Base-by-base conservation (phyloP, 805 yeast species). In the Yamadazyma nakazawae region DNA sequence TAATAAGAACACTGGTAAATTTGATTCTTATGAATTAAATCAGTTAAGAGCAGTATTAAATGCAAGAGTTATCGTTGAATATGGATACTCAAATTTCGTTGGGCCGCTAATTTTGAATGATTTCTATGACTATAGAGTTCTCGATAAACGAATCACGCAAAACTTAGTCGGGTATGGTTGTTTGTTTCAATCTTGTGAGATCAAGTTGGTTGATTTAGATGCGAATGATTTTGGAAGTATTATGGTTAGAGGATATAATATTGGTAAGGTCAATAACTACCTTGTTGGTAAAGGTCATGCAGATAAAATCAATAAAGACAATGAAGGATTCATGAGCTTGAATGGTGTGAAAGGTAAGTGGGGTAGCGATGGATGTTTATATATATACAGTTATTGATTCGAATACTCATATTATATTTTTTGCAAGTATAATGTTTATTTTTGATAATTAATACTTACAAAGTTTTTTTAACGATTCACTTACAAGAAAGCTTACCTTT, bases 281-380 rank as follows among this genome's bases (percentile, higher is more conserved):
- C 24, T 53, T n/a, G 46, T 49, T 34, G 54, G 55, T 10, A 48
- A 47, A 37, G 57, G 54, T 19, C 46, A 18, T 17, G 48, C 40
- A 13, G 54, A 51, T 13, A 42, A 34, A n/a, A 35, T 32, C 12
- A 40, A 25, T 26, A 48, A 44, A 30, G 44, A 51, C 38, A 53
- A 53, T 37, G 69, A 68, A 28, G 77, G 62, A 5, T 82, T 75
- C 63, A 66, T 72, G 64, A 63, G 67, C 10, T 49, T 70, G 18
- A 67, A 77, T 3, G 76, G 76, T 5, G 66, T 82, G 0, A 56
- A 53, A 31, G 90, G 88, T 0, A 68, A 70, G 32, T 83, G 84
- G 75, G 91, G 89, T 12, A 68, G 62, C 25, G 92, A 85, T 61
- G 91, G 91, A 2, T 84, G 91, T 58, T 73, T 85, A 48, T 85